Conservation (phyloP, 1,139 yeast species). For the Williopsis jadinii region DNA sequence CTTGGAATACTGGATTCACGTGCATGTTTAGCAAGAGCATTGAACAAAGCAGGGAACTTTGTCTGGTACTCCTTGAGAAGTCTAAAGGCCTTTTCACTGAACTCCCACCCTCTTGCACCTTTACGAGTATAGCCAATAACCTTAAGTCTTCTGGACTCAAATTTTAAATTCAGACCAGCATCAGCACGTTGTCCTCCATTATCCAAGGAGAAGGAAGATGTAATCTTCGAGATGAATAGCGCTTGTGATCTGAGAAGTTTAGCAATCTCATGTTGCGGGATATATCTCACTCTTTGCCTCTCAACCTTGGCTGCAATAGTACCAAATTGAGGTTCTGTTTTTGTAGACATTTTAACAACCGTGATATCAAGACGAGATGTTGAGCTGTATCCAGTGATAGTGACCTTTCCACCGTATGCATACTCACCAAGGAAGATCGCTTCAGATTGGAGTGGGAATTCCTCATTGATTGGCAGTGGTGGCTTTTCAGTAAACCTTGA, state of each 20-base stretch:
- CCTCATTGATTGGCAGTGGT: constrained; percentile 73
- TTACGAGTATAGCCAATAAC: constrained; percentile 83
- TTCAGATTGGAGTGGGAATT: constrained; percentile 67
- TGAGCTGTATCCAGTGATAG: constrained; percentile 53
- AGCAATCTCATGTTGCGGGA: constrained; percentile 62
- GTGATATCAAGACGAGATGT: constrained; percentile 45
- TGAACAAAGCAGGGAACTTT: constrained; percentile 58
- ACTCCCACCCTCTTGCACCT: constrained; percentile 73
- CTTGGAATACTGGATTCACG: constrained; percentile 33
- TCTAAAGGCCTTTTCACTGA: constrained; percentile 65
- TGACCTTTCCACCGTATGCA: constrained; percentile 85
- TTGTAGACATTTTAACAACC: constrained; percentile 43
- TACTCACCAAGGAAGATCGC: constrained; percentile 83
- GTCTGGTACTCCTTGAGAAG: constrained; percentile 55
- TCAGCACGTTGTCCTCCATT: constrained; percentile 52
- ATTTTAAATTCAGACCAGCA: constrained; percentile 80
- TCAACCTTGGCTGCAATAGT: constrained; percentile 53
- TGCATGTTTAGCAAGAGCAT: constrained; percentile 24
- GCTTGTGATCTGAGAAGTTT: constrained; percentile 52
- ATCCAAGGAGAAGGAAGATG: constrained; percentile 63
- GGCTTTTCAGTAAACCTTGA: constrained; percentile 64
- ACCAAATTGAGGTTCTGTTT: constrained; percentile 60
- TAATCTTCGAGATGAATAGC: constrained; percentile 65
- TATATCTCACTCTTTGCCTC: constrained; percentile 46
- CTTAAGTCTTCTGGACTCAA: constrained; percentile 71